Base-by-base conservation (phyloP, 352 stramenopile species). In the Elongisporangium anandrum region DNA sequence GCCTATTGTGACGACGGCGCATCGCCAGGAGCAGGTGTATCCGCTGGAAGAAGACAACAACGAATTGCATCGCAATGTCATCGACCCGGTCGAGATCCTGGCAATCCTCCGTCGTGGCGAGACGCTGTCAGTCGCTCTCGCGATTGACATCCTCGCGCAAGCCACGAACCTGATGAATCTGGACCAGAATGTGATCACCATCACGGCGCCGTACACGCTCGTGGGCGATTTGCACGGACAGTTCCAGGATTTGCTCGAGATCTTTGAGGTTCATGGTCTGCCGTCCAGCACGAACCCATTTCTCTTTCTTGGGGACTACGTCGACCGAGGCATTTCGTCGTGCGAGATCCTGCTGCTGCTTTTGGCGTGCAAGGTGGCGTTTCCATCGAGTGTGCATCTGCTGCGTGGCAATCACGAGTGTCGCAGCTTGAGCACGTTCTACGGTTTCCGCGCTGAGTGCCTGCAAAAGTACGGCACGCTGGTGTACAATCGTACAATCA, bases 391-490 rank as follows among this genome's bases (percentile, higher is more conserved):
- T 72, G 98, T 99, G 57, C 99, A 99, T 72, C 74, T 99, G 23
- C 80, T 99, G 24, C 89, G 97, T 52, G 97, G 97, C 4, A 99
- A 99, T 77, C 97, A 99, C 71, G 97, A 99, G 73, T 99, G 96
- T 61, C 93, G 96, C 12, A 98, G 90, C 39, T 97, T 99, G 38
- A 99, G 98, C 73, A 97, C 97, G 63, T 99, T 99, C 66, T 99
- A 99, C 72, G 98, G 98, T n/a, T 99, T 99, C 67, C 99, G 99
- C 52, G 92, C 98, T 66, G 98, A 99, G 77, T 99, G 98, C 50
- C 65, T 89, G 0, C 62, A 65, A 49, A 94, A 94, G 59, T 94
- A 92, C 60, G 85, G 85, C 8, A 75, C 81, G 17, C 60, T 85
- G 12, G 65, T 92, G 17, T 94, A 92, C 70, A 91, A 92, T 59